Base-by-base conservation (phyloP, 1,284 basidiomycete species). In the Ceratobasidium sp. region DNA sequence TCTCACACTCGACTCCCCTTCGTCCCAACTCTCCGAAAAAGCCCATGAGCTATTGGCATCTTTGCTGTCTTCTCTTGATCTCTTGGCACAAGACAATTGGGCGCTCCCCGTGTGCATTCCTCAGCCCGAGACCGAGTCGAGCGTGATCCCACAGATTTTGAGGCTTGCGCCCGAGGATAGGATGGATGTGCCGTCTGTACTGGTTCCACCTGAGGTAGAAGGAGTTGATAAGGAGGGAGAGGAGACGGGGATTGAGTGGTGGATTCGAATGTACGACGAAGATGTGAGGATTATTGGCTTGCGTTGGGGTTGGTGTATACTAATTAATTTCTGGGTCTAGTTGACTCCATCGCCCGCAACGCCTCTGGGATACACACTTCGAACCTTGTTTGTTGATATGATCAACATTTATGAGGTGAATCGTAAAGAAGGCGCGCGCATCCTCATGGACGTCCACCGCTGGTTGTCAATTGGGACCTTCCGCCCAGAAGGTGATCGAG, bases 401-500 rank as follows among this genome's bases (percentile, higher is more conserved):
- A 86, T 98, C 74, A 92, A 96, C 81, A 93, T 99, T 42, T 99
- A 95, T 83, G 97, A 99, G 84, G 91, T 98, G 65, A 99, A 99
- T 84, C 91, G 97, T 74, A 98, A 98, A 84, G 97, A 99, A 82
- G 95, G 93, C 81, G 96, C 97, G 1, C 89, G 94, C 13, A 86
- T 98, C 13, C 88, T 99, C 2, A 88, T 99, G 54, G 93, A 96
- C 81, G 91, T 96, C 68, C 94, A 96, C 0, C 93, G 93, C 81
- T 98, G 96, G 94, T 89, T 93, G 69, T 84, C 92, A 0, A 87
- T 89, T 7, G 95, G 95, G 1, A 96, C 95, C 0, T 99, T 98
- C 89, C 89, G 90, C 15, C 87, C 88, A 38, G 83, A 84, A 13
- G 84, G 82, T 40, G 71, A 79, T 84, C 59, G 85, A 87, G 12